Evolutionary conservation across 2,329 filamentous ascomycete genomes (phyloP), one percentile per base, ranked within the genome.

Genomic region (Sclerotinia nivalis): DNA sequence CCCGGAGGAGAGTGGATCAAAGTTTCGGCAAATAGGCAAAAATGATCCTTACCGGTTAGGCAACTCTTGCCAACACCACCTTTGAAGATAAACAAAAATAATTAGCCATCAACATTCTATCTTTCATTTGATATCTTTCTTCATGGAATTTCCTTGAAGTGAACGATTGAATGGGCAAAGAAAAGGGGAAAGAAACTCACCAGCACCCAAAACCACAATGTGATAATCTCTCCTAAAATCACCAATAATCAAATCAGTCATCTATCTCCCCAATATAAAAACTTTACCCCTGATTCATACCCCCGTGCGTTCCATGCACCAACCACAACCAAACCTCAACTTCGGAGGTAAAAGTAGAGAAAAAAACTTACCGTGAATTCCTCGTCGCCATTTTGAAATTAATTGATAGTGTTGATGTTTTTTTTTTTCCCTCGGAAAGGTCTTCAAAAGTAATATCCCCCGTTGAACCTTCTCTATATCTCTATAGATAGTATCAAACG

Each of bases 41-140:
- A 54, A 60, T 60, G 31, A 66, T 71, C 75, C 80, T 78, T 85
- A 91, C 89, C 89, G 78, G 90, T 92, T 74, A 92, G 83, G 83
- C 89, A 92, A 79, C 89, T 91, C 80, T 92, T 92, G 71, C 89
- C 90, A 75, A 92, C 90, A 77, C 90, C 90, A 80, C 90, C 88
- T 89, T 69, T 64, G 49, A 62, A 66, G 78, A 77, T 77, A 71
- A 71, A 71, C 65, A 76, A 75, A 74, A 75, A 74, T 70, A 73
- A 73, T 73, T 73, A 77, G 74, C 72, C 49, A 64, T 69, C 37
- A 43, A 64, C 20, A 64, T 45, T 28, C 50, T 20, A 22, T 64
- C 47, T 52, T 43, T 64, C 22, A 40, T 50, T 37, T 40, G 31
- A 64, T 10, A 64, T 37, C 45, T 59, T 22, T 34, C 55, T 22